Evolutionary conservation across 306 rosid genomes (phyloP), one percentile per base, ranked within the genome.

Genomic region (Vigna hirtella): DNA sequence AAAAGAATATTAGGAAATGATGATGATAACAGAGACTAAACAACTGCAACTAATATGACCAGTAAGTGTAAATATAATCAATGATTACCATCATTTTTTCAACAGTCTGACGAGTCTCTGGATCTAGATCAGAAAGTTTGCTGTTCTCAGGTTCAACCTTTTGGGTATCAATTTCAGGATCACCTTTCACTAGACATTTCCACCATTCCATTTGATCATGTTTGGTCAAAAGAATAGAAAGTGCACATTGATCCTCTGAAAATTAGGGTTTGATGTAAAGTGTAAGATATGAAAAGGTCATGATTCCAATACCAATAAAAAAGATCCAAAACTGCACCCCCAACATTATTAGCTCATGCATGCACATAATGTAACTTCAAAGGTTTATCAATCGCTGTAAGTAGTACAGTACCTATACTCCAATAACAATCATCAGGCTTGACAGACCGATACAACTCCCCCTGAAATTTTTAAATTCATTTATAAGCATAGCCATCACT

Each of bases 201-300:
- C 99, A 96, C 99, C 99, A 96, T 72, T 90, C 97, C 98, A 96
- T 88, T 83, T 93, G 97, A 81, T 96, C 89, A 56, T 87, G 96
- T 86, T 96, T 96, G 72, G 99, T 96, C 86, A 96, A 86, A 48
- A 96, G 98, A 83, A 96, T 88, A 58, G 96, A 88, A 74, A 96
- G 0, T 14, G 86, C 32, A 64, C 66, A 90, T 75, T 93, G 96
- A 80, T 96, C 99, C 98, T 96, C 98, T 96, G 94, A 69, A 90
- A 80, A 28, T 85, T 56, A 40, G 16, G 40, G 32, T 79, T 52
- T 14, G 11, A 59, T 14, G 55, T 48, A 28, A 59, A 2, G 48
- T 20, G 43, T 45, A 45, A 64, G 34, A 83, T 59, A 65, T 18
- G 20, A 73, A 63, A 22, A 42, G 62, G 58, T 30, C 62, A 80